Evolutionary conservation across 345 rosid species (phyloP), one percentile per base, ranked within the genome.

Genomic region (Citrus trifoliata): DNA sequence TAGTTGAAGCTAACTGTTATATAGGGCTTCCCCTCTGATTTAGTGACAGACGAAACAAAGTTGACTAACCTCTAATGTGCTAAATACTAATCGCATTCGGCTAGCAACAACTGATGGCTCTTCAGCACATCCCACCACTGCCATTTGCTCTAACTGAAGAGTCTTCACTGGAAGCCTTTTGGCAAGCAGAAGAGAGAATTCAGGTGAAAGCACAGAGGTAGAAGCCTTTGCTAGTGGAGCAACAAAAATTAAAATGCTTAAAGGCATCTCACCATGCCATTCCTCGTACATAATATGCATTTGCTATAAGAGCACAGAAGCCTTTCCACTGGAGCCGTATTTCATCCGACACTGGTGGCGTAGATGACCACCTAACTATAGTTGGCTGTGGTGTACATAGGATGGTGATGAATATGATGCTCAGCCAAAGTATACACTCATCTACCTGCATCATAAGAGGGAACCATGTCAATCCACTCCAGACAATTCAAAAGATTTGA

Each of bases 301-400:
- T 92, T 78, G 98, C 98, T 79, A 95, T 95, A 53, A 95, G 84
- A 32, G 95, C 95, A 75, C 97, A 93, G 81, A 95, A 95, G 76
- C 98, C 98, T 85, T 89, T 90, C 97, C 98, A 93, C n/a, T 83
- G 83, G 63, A 81, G 82, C 70, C 82, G 87, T 65, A 80, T 84
- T 62, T 92, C 91, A 73, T 88, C 89, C 0, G 98, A 91, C 48
- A 91, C 98, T 0, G 95, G 82, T 19, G 94, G 85, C 30, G 85
- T 77, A 69, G 95, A 85, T 48, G 98, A 95, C 98, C 98, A 93
- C 80, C 98, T 88, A 38, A 93, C 88, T 1, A 95, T 76, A 4
- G 98, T 93, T 37, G 93, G 98, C 78, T 95, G 98, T 24, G 98
- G 98, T 0, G 98, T 95, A 76, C 98, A 95, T 89, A 95, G 83